Conservation (phyloP, 2,329 filamentous ascomycete species). For the Albifimbria verrucaria region DNA sequence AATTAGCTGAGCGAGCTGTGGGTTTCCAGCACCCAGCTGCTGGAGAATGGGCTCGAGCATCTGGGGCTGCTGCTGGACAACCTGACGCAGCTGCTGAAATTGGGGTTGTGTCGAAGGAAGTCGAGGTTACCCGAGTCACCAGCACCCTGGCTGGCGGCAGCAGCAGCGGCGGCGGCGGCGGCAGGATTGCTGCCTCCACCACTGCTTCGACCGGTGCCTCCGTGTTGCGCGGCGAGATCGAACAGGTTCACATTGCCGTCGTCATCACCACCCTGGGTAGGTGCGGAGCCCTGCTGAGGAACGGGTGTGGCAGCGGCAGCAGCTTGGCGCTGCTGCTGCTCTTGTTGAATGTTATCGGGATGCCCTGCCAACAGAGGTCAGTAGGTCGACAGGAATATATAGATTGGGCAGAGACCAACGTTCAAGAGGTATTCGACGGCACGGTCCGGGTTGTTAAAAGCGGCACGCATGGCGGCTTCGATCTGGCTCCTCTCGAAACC, state of each 20-base stretch:
- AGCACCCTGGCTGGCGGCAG: conserved; percentile 46
- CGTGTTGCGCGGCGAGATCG: conserved; percentile 81
- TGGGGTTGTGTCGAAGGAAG: conserved; percentile 92
- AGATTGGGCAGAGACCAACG: conserved; percentile 47
- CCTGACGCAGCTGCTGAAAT: conserved; percentile 95
- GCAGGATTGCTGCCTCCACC: conserved; percentile 36
- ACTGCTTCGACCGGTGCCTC: conserved; percentile 42
- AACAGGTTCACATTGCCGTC: conserved; percentile 82
- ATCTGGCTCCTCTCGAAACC: conserved; percentile 87
- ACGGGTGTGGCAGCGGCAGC: conserved; percentile 40
- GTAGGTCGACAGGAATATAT: conserved; percentile 6
- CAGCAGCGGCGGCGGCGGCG: conserved; percentile 43
- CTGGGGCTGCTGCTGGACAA: conserved; percentile 94
- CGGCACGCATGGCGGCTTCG: conserved; percentile 90
- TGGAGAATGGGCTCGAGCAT: conserved; percentile 99
- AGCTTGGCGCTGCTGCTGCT: conserved; percentile 53
- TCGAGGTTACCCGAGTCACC: conserved; percentile 75
- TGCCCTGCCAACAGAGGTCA: conserved; percentile 60
- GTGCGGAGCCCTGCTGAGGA: conserved; percentile 32
- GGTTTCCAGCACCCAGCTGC: conserved; percentile 92
- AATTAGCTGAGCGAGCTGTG: conserved; percentile 89
- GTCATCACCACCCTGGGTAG: conserved; percentile 48
- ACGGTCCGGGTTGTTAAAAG: conserved; percentile 94
- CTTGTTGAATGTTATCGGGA: conserved; percentile 80
- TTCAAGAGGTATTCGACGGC: conserved; percentile 94